Evolutionary conservation across 129 eudicot species (phyloP), one percentile per base, ranked within the genome.

Genomic region (Apium graveolens): DNA sequence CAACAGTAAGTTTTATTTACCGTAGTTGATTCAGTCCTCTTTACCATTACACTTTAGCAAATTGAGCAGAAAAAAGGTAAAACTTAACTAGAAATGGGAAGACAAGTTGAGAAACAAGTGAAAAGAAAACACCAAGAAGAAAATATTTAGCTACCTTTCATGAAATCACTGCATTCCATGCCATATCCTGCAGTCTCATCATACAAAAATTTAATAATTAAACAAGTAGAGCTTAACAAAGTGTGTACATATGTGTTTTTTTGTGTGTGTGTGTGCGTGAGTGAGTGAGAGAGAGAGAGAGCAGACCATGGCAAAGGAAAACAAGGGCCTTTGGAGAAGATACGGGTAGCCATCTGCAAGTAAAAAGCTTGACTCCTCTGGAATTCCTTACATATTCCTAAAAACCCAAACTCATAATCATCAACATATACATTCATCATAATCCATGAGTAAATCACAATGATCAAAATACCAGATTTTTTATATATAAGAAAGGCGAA

Each of bases 151-250:
- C 12, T 72, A 38, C 99, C 99, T 96, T 81, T 96, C 99, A 96
- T 96, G 88, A 86, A 96, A 68, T 84, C 88, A 83, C 99, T 92
- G 87, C 99, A 96, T 81, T 96, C 99, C 99, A 96, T 96, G 79
- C 97, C 99, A 89, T 96, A 96, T 49, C 99, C 99, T 95, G 95
- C 88, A 82, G 80, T 51, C 76, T 45, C 77, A 74, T 45, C 48
- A 68, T 68, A 7, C 21, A 32, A 60, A 60, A 60, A 26, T 10
- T 11, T 35, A 7, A 69, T 39, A 9, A 31, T 5, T 7, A 2
- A 69, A 69, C 44, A 69, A 69, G 1, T 37, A 69, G n/a, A 69
- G 6, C 11, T 17, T 31, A 16, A 69, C 16, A 65, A 49, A n/a
- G 57, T 18, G 57, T 49, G 21, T 49, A 20, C 37, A 7, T n/a